Percentiles rank a stretch among this genome's conserved stretches.
These are phyloP conservation scores for Penicillium sp. DNA, from an alignment of 2,329 filamentous ascomycete species.

Conservation along the genomic window DNA sequence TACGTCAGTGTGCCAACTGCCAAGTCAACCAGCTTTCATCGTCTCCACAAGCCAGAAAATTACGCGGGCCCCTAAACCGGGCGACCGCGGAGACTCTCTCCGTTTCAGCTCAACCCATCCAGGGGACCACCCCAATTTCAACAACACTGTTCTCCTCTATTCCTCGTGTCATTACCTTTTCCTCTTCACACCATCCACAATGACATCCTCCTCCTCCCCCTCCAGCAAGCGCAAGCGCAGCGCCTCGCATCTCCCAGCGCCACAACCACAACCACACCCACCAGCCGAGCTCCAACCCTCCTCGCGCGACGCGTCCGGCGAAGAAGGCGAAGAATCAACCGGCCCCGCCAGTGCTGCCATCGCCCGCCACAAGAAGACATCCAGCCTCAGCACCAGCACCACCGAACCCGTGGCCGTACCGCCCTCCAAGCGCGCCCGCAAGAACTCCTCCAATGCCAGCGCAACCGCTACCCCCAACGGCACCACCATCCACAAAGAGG, in stretches of 20 bases:
- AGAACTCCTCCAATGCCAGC: slow-evolving; percentile 44
- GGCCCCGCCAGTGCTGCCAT: slow-evolving; percentile 42
- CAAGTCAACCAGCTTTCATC: background rate
- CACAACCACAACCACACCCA: slow-evolving; percentile 42
- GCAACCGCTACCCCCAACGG: slow-evolving; percentile 25
- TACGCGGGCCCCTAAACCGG: slow-evolving; percentile 17
- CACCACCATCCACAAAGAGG: slow-evolving; percentile 49
- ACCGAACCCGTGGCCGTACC: slow-evolving; percentile 58
- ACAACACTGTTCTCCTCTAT: background rate
- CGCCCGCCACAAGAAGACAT: slow-evolving; percentile 60
- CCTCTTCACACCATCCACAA: slow-evolving; percentile 36
- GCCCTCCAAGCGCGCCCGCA: slow-evolving; percentile 75
- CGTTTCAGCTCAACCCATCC: slow-evolving; percentile 2
- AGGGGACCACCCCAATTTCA: background rate
- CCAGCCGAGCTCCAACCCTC: slow-evolving; percentile 66
- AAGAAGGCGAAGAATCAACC: slow-evolving; percentile 72
- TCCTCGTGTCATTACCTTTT: slow-evolving; percentile 2
- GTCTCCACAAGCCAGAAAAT: slow-evolving; percentile 13
- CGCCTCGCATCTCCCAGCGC: slow-evolving; percentile 47
- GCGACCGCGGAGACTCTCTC: background rate
- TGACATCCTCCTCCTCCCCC: slow-evolving; percentile 63
- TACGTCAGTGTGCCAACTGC: background rate
- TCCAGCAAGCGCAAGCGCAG: slow-evolving; percentile 78
- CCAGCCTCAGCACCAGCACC: slow-evolving; percentile 50
- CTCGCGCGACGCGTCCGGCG: slow-evolving; percentile 78